Percentiles rank a stretch among this genome's conserved stretches.
Evolutionary conservation across 192 early-diverging fungal species (phyloP).

Genomic region (Spizellomyces punctatus): DNA sequence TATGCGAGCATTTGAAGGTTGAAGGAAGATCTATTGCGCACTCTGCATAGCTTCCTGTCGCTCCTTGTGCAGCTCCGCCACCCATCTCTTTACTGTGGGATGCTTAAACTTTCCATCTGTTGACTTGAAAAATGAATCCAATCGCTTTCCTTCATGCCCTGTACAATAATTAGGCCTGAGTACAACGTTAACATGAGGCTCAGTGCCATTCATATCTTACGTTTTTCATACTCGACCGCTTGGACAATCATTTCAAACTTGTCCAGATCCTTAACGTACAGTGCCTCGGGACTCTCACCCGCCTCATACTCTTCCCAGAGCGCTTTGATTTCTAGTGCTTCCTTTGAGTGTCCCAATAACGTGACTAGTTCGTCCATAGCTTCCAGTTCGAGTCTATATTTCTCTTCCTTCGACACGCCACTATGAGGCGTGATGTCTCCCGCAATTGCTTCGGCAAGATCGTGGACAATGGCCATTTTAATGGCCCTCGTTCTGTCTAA

Average conservation of each 20-base stretch:
- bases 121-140: constrained; percentile 81
- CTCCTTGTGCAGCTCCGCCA: constrained; percentile 66
- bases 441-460: constrained; percentile 83
- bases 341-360: constrained; percentile 54
- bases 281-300: constrained; percentile 70
- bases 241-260: constrained; percentile 98
- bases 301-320: constrained; percentile 91
- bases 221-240: constrained; percentile 86
- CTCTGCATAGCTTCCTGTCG: constrained; percentile 12
- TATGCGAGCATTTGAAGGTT: neutral
- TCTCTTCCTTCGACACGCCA: constrained; percentile 77
- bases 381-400: constrained; percentile 68
- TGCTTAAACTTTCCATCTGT: constrained; percentile 83
- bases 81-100: constrained; percentile 81
- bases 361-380: constrained; percentile 67
- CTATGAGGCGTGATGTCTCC: constrained; percentile 90
- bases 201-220: constrained; percentile 36
- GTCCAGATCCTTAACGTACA: constrained; percentile 88
- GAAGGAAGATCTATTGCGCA: neutral
- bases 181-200: neutral
- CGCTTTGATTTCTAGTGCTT: constrained; percentile 70
- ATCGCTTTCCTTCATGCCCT: constrained; percentile 56
- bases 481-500: constrained; percentile 25
- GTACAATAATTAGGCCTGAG: neutral
- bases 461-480: constrained; percentile 94